Percentiles rank a stretch among this genome's conserved stretches.
Conservation (phyloP, 257 asterid species). For the Solanum virginianum region DNA sequence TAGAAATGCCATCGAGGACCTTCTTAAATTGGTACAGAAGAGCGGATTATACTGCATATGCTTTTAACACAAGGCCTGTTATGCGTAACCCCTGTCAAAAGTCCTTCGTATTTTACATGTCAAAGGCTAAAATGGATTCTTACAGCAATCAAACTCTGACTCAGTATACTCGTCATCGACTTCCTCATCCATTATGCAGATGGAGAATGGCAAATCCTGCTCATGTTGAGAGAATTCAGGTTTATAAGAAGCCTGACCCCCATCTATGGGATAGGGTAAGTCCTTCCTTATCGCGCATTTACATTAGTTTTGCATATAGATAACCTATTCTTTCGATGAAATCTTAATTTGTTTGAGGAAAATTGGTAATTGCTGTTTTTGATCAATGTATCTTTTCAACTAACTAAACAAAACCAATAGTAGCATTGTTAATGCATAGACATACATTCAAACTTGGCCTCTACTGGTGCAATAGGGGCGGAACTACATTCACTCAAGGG, state of each 20-base stretch:
- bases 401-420: background rate
- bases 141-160: slow-evolving; percentile 28
- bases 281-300: background rate
- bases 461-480: no score
- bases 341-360: background rate
- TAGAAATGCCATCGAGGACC: slow-evolving; percentile 83
- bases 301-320: background rate
- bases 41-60: slow-evolving; percentile 68
- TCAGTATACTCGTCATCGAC: slow-evolving; percentile 24
- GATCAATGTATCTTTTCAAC: background rate
- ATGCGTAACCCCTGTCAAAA: slow-evolving; percentile 72
- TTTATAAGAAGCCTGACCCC: slow-evolving; percentile 57
- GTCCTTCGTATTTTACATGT: slow-evolving; percentile 54
- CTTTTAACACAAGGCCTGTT: slow-evolving; percentile 84
- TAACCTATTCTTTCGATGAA: background rate
- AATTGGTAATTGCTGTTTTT: background rate
- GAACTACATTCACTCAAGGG: no score
- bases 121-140: slow-evolving; percentile 27
- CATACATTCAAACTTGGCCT: background rate
- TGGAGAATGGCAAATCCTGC: slow-evolving; percentile 61
- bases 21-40: slow-evolving; percentile 81
- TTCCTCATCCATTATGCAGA: slow-evolving; percentile 42
- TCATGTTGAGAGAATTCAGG: slow-evolving; percentile 31
- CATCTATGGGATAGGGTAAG: slow-evolving; percentile 68
- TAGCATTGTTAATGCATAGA: background rate